phyloP scores from a whole-genome alignment of 495 filamentous ascomycete genomes.

The Usnea hakonensis region DNA sequence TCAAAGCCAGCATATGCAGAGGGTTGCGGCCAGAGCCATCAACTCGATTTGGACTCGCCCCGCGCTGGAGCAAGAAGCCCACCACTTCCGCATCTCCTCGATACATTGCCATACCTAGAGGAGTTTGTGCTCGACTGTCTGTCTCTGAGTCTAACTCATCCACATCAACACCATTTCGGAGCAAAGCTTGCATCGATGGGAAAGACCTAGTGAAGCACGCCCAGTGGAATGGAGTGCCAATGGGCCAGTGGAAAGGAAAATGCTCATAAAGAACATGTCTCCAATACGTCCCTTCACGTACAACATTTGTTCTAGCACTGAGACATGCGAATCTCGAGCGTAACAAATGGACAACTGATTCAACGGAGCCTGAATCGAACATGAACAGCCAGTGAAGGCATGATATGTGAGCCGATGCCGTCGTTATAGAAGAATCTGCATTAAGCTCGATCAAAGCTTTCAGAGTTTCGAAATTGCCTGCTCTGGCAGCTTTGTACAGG shows the following conservation, averaged over 20 bases:
- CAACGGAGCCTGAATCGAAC: slow-evolving; percentile 5
- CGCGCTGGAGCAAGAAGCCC: slow-evolving; percentile 14
- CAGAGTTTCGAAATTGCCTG: slow-evolving; percentile 24
- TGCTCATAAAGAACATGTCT: slow-evolving; percentile 7
- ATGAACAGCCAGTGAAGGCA: slow-evolving; percentile 27
- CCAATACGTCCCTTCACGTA: not conserved
- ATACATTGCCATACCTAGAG: slow-evolving; percentile 21
- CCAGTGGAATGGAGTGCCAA: slow-evolving; percentile 30
- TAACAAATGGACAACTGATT: slow-evolving; percentile 5
- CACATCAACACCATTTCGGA: slow-evolving; percentile 21
- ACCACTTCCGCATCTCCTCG: slow-evolving; percentile 20
- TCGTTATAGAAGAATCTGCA: slow-evolving; percentile 20
- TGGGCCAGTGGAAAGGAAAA: slow-evolving; percentile 30
- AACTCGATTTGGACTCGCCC: slow-evolving; percentile 17
- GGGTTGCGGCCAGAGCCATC: slow-evolving; percentile 22
- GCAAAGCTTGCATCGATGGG: slow-evolving; percentile 20
- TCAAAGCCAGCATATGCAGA: slow-evolving; percentile 20
- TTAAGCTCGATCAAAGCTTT: slow-evolving; percentile 20
- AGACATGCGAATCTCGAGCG: not conserved
- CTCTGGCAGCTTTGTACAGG: slow-evolving; percentile 29
- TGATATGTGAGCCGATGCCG: slow-evolving; percentile 13
- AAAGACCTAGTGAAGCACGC: slow-evolving; percentile 23
- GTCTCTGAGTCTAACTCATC: slow-evolving; percentile 5
- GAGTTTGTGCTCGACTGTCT: slow-evolving; percentile 11
- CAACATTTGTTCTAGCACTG: not conserved